Conservation (phyloP, 352 stramenopile species). For the Phytophthora fragariae region DNA sequence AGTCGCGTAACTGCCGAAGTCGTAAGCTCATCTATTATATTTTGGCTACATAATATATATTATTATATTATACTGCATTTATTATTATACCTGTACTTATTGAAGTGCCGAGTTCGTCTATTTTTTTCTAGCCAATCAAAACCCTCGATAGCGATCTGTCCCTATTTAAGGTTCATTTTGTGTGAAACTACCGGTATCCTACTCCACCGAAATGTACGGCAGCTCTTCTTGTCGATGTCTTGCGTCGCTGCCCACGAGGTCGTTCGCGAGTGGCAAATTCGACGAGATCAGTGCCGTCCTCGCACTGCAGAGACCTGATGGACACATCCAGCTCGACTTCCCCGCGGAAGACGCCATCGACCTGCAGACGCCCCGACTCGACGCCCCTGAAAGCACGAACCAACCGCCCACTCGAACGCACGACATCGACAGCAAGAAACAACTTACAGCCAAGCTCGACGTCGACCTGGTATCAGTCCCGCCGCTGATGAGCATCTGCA, state of each 20-base stretch:
- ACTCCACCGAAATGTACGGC: conserved; percentile 24
- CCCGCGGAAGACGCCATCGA: conserved; percentile 39
- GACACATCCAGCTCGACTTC: conserved; percentile 54
- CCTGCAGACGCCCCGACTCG: conserved; percentile 14
- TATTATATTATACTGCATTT: too few relatives aligned
- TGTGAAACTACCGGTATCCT: not conserved
- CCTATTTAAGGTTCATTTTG: too few relatives aligned
- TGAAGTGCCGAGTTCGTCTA: too few relatives aligned
- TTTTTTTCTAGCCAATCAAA: too few relatives aligned
- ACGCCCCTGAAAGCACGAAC: not conserved
- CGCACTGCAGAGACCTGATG: conserved; percentile 34
- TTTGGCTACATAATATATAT: too few relatives aligned
- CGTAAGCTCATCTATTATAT: too few relatives aligned
- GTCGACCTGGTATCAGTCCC: conserved; percentile 17
- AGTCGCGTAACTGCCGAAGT: too few relatives aligned
- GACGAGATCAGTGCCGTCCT: conserved; percentile 24
- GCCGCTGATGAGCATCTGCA: conserved; percentile 69
- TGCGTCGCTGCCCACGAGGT: conserved; percentile 8
- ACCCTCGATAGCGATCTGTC: too few relatives aligned
- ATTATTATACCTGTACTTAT: too few relatives aligned
- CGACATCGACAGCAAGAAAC: not conserved
- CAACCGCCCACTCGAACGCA: not conserved
- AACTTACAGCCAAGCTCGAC: not conserved
- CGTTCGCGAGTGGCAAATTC: conserved; percentile 21
- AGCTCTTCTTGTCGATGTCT: conserved; percentile 28